Evolutionary conservation across 2,329 filamentous ascomycete species (phyloP).

Genomic region (Penicillium sp.): DNA sequence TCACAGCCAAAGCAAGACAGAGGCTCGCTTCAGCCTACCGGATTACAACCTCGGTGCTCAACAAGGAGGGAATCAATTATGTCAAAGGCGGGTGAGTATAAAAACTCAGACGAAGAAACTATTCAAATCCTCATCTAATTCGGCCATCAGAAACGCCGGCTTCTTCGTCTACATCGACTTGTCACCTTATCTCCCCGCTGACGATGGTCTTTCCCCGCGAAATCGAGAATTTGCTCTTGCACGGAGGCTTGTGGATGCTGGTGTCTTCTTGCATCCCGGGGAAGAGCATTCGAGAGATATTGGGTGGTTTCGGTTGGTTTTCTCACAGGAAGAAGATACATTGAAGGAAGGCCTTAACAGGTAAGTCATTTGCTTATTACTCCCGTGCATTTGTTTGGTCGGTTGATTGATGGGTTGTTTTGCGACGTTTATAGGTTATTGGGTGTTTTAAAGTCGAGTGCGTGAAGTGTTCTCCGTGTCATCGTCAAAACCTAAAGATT

Average conservation of each 20-base stretch:
- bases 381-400: not conserved
- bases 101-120: not conserved
- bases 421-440: slow-evolving; percentile 2
- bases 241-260: slow-evolving; percentile 46
- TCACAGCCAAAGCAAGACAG: slow-evolving; percentile 26
- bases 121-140: not conserved
- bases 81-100: slow-evolving; percentile 31
- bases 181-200: slow-evolving; percentile 42
- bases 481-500: not conserved
- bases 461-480: not conserved
- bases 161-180: slow-evolving; percentile 50
- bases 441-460: slow-evolving; percentile 4
- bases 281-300: slow-evolving; percentile 47
- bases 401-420: not conserved
- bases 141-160: slow-evolving; percentile 40
- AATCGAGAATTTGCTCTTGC: slow-evolving; percentile 49
- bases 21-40: slow-evolving; percentile 29
- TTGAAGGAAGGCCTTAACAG: slow-evolving; percentile 39
- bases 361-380: slow-evolving; percentile 16
- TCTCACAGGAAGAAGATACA: slow-evolving; percentile 39
- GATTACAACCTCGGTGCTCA: slow-evolving; percentile 35
- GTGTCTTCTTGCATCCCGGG: slow-evolving; percentile 53
- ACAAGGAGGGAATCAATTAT: slow-evolving; percentile 42
- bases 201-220: slow-evolving; percentile 14
- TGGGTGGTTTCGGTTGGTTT: slow-evolving; percentile 58